Evolutionary conservation across 805 yeast genomes (phyloP).

Genomic region (Yarrowia hollandica): DNA sequence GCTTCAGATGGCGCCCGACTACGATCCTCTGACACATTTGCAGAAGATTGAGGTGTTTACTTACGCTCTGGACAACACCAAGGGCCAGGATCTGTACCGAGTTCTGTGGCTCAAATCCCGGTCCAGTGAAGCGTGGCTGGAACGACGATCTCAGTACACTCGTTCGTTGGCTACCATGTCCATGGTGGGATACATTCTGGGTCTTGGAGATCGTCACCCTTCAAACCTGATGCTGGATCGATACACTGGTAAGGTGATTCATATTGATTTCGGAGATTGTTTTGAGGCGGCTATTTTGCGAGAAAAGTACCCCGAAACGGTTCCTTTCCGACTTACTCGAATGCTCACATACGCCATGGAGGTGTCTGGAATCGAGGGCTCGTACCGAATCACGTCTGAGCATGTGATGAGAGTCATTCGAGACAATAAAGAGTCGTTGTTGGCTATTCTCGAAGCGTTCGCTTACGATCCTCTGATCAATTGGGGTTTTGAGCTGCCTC

Average conservation of each 20-base stretch:
- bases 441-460: conserved; percentile 98
- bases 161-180: conserved; percentile 97
- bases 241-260: conserved; percentile 91
- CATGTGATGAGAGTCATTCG: conserved; percentile 94
- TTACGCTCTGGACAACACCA: conserved; percentile 89
- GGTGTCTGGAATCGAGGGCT: conserved; percentile 97
- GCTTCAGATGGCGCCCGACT: conserved; percentile 98
- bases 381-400: conserved; percentile 93
- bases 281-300: conserved; percentile 96
- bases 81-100: conserved; percentile 94
- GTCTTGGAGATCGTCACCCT: conserved; percentile 97
- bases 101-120: conserved; percentile 95
- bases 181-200: conserved; percentile 96
- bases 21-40: conserved; percentile 80
- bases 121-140: conserved; percentile 97
- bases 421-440: conserved; percentile 90
- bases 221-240: conserved; percentile 94
- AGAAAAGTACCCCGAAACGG: conserved; percentile 97
- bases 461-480: conserved; percentile 97
- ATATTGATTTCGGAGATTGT: conserved; percentile 98
- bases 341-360: conserved; percentile 99
- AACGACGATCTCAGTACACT: conserved; percentile 93
- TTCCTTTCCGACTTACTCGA: conserved; percentile 93
- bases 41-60: conserved; percentile 97
- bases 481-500: conserved; percentile 96